Evolutionary conservation across 345 rosid species (phyloP).

Genomic region (Raphanus sativus): DNA sequence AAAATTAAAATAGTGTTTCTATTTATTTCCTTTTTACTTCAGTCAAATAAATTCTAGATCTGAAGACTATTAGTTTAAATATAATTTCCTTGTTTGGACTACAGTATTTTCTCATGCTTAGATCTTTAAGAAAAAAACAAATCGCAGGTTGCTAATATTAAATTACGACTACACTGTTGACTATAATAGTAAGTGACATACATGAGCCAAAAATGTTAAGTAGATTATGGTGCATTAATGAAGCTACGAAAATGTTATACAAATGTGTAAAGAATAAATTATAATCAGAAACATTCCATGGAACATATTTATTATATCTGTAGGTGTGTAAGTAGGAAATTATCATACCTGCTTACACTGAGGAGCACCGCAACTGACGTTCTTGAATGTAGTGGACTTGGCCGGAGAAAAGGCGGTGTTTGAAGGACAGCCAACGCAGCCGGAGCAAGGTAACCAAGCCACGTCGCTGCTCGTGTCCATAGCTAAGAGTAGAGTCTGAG

Average conservation of each 20-base stretch:
- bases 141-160: conserved; percentile 4
- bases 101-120: conserved; percentile 17
- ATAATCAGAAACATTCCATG: conserved; percentile 31
- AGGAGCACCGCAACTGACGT: conserved; percentile 60
- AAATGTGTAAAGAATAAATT: not conserved
- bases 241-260: not conserved
- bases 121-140: conserved; percentile 17
- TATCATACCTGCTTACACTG: conserved; percentile 74
- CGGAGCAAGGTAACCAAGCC: conserved; percentile 81
- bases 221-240: conserved; percentile 10
- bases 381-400: conserved; percentile 61
- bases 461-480: conserved; percentile 88
- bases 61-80: not conserved
- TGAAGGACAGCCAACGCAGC: conserved; percentile 78
- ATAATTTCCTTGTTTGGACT: not conserved
- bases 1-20: not conserved
- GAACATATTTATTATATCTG: conserved; percentile 16
- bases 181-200: not conserved
- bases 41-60: conserved; percentile 17
- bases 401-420: conserved; percentile 44
- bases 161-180: not conserved
- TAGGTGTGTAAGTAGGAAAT: not conserved
- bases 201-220: not conserved
- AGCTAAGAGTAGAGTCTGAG: conserved; percentile 78
- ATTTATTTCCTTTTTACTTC: not conserved